Conservation (phyloP, 257 asterid species). For the Oldenlandia corymbosa region DNA sequence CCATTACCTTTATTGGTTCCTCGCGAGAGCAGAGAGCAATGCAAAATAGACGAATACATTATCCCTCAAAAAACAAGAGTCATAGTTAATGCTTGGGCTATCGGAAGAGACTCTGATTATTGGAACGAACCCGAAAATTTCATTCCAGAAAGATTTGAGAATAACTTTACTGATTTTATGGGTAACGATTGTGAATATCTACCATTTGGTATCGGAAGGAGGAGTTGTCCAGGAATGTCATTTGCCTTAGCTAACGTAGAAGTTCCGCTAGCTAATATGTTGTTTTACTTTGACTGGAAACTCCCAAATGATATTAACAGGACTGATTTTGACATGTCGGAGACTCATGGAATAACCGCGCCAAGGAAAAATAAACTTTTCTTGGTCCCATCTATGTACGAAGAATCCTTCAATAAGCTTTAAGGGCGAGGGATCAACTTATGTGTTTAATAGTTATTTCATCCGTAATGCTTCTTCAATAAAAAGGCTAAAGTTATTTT, state of each 20-base stretch:
- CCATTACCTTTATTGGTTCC: conserved; percentile 16
- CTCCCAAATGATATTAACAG: conserved; percentile 9
- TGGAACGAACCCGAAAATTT: conserved; percentile 23
- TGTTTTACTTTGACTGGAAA: conserved; percentile 29
- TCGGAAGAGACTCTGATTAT: conserved; percentile 20
- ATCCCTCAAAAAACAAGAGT: conserved; percentile 15
- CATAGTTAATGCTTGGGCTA: conserved; percentile 17
- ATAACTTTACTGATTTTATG: conserved; percentile 12
- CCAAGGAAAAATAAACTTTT: neutral
- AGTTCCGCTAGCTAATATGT: conserved; percentile 12
- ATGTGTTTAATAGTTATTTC: no score
- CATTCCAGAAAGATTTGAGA: conserved; percentile 19
- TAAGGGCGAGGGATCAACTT: no score
- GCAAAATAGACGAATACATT: conserved; percentile 9
- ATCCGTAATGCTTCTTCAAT: no score
- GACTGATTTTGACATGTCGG: conserved; percentile 16
- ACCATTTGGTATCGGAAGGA: conserved; percentile 29
- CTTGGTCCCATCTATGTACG: no score
- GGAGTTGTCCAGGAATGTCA: conserved; percentile 22
- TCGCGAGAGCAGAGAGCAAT: conserved; percentile 13
- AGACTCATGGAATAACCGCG: neutral
- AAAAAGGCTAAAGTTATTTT: no score
- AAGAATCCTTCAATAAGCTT: no score
- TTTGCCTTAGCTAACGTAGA: conserved; percentile 18
- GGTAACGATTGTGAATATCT: conserved; percentile 24